Conservation (phyloP, 352 stramenopile genomes). For the Phytopythium cucurbitacearum region DNA sequence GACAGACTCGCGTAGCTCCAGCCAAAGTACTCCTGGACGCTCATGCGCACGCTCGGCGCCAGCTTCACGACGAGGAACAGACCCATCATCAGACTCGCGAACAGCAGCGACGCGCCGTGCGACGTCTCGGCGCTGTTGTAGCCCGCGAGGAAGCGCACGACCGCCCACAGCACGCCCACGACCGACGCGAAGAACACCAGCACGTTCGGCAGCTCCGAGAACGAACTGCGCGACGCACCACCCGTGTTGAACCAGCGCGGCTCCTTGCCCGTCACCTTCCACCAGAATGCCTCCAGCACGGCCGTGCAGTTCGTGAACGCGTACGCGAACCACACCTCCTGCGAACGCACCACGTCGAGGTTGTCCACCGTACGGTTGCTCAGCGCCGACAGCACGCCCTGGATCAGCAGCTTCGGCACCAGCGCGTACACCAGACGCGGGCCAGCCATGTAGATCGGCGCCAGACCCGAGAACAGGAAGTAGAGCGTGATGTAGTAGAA, state of each 20-base stretch:
- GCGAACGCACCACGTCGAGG: constrained; percentile 77
- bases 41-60: constrained; percentile 77
- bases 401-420: constrained; percentile 76
- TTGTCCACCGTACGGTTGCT: constrained; percentile 83
- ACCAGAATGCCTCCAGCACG: constrained; percentile 75
- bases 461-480: constrained; percentile 78
- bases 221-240: constrained; percentile 59
- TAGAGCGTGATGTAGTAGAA: constrained; percentile 87
- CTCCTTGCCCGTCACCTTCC: constrained; percentile 80
- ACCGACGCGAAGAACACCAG: constrained; percentile 70
- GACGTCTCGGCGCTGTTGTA: constrained; percentile 76
- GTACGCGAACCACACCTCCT: constrained; percentile 85
- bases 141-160: constrained; percentile 74
- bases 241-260: constrained; percentile 80
- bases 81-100: constrained; percentile 77
- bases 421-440: constrained; percentile 66
- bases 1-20: constrained; percentile 84
- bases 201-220: constrained; percentile 68
- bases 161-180: constrained; percentile 59
- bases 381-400: constrained; percentile 69
- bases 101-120: constrained; percentile 68
- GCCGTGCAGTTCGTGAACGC: constrained; percentile 78
- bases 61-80: constrained; percentile 80
- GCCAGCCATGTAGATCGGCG: constrained; percentile 77
- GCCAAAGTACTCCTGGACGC: constrained; percentile 87